Conservation (phyloP, 495 filamentous ascomycete genomes). For the Schizothecium vesticola region DNA sequence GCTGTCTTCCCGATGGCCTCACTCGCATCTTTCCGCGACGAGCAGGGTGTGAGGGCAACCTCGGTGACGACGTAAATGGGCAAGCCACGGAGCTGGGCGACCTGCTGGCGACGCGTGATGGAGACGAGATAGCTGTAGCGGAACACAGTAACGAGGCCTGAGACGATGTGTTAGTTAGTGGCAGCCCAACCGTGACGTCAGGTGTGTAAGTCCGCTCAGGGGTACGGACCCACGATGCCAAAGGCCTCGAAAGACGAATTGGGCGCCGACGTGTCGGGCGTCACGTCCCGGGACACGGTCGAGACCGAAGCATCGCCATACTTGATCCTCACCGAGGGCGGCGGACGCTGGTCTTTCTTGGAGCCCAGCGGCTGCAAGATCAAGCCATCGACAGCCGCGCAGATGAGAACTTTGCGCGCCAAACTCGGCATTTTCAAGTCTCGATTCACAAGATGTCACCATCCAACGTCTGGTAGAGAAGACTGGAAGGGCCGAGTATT, state of each 20-base stretch:
- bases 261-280: slow-evolving; percentile 28
- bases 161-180: not conserved
- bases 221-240: slow-evolving; percentile 70
- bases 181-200: not conserved
- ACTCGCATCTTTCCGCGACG: slow-evolving; percentile 66
- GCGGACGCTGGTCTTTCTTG: slow-evolving; percentile 43
- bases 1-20: slow-evolving; percentile 62
- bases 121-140: slow-evolving; percentile 73
- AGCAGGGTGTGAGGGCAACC: slow-evolving; percentile 80
- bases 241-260: slow-evolving; percentile 62
- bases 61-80: slow-evolving; percentile 82
- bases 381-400: slow-evolving; percentile 81
- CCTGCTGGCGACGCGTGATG: slow-evolving; percentile 77
- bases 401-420: slow-evolving; percentile 71
- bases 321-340: slow-evolving; percentile 57
- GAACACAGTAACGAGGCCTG: slow-evolving; percentile 69
- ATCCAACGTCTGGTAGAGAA: not conserved
- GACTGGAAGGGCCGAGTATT: not conserved
- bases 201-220: not conserved
- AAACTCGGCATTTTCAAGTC: slow-evolving; percentile 59
- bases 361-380: slow-evolving; percentile 65
- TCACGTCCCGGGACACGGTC: slow-evolving; percentile 29
- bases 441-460: not conserved
- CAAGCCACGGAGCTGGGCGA: slow-evolving; percentile 75
- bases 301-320: slow-evolving; percentile 62